Evolutionary conservation across 768 basidiomycete species (phyloP).

Genomic region (Xerocomellus amylosporus): DNA sequence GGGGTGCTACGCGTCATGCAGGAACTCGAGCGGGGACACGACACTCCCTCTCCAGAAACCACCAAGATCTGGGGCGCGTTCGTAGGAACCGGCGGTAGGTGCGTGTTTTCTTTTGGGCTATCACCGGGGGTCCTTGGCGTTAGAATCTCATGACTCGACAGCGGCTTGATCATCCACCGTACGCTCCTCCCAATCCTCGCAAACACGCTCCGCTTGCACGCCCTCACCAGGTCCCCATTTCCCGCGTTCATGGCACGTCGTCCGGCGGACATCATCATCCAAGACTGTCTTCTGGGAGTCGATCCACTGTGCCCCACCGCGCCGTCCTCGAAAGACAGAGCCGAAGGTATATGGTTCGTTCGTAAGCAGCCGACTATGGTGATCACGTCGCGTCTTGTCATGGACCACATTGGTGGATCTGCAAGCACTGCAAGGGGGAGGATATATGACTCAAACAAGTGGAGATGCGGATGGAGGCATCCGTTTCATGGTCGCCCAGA

Average conservation of each 20-base stretch:
- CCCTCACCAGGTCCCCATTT: slow-evolving; percentile 27
- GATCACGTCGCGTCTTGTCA: slow-evolving; percentile 41
- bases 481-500: slow-evolving; percentile 40
- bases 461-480: slow-evolving; percentile 47
- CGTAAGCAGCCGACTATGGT: slow-evolving; percentile 29
- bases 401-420: slow-evolving; percentile 43
- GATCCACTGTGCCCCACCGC: slow-evolving; percentile 38
- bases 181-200: slow-evolving; percentile 35
- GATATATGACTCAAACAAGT: slow-evolving; percentile 32
- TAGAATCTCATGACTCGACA: slow-evolving; percentile 12
- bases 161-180: slow-evolving; percentile 42
- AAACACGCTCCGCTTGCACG: slow-evolving; percentile 32
- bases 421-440: slow-evolving; percentile 36
- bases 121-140: not conserved
- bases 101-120: not conserved
- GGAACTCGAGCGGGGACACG: slow-evolving; percentile 25
- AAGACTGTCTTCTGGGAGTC: slow-evolving; percentile 41
- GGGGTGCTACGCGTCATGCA: slow-evolving; percentile 34
- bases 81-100: slow-evolving; percentile 44
- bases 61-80: slow-evolving; percentile 36
- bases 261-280: slow-evolving; percentile 40
- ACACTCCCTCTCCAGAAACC: slow-evolving; percentile 4
- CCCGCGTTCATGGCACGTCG: slow-evolving; percentile 29
- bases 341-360: slow-evolving; percentile 6
- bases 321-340: not conserved